Evolutionary conservation across 192 early-diverging fungal species (phyloP), one percentile per base, ranked within the genome.

Genomic region (Chytriomyces confervae): DNA sequence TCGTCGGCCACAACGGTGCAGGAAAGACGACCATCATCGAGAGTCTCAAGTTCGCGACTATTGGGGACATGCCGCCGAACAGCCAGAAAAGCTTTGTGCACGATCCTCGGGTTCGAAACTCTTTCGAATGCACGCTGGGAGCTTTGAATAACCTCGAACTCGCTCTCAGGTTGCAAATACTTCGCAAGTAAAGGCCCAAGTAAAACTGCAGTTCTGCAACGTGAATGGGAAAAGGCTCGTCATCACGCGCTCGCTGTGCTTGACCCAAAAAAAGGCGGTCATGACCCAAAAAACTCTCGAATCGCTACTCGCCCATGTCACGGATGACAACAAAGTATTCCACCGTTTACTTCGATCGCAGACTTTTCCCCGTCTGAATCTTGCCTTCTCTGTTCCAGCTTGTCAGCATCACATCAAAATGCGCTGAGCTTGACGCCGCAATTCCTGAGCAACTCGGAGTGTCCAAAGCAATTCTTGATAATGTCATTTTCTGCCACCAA

Each of bases 11-110:
- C 79, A 98, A 98, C 80, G 74, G 74, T 4, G 92, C 93, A 13
- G 98, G 98, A 24, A 99, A 98, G 82, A 99, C 98, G 8, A 99
- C 96, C 0, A 94, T 99, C 68, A 97, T 99, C 70, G 98, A 99
- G 79, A 93, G 95, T 64, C 84, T 99, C 6, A 98, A 96, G 81
- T 99, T 97, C 85, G 92, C 92, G 0, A 95, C 94, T 3, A 98
- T 97, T 2, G 98, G 97, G 6, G 92, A 93, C 47, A 75, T 93
- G 46, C 98, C 98, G 5, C 95, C 95, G 0, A 95, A 95, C 80
- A 91, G 88, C 73, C 91, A 91, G 72, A 95, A 95, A 44, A 94
- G 93, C 7, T 99, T 99, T 85, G 91, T 99, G 49, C 90, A 97
- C 71, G 98, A 99, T 76, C 95, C 96, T 61, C 96, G 94, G 85